Base-by-base conservation (phyloP, 164 flowering plant genomes). In the Platanus orientalis region DNA sequence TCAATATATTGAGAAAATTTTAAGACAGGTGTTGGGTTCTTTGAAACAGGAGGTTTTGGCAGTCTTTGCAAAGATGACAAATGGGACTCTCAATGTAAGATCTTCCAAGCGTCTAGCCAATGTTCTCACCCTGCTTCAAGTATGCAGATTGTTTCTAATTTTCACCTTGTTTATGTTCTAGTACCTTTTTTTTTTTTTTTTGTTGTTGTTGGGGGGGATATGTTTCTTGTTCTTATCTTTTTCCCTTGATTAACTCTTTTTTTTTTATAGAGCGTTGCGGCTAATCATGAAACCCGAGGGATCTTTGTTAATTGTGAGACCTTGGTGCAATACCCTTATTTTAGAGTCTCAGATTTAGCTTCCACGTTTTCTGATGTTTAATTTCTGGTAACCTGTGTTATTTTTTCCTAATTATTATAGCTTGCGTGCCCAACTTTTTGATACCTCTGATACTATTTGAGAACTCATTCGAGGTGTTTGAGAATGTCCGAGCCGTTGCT, bases 61-160 rank as follows among this genome's bases (percentile, higher is more conserved):
- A 17, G 70, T 71, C 39, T 71, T 54, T 48, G 7, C 53, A 57
- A 70, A 72, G 50, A 76, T 79, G 74, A 53, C 11, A 1, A 45
- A 62, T 44, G 67, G 69, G 16, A 61, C 28, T 57, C 62, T 67
- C 7, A 69, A 36, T 25, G 58, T 60, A 17, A 72, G 84, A 69
- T 64, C 75, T 25, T 54, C 68, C 39, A 79, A 63, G 62, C 73
- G 84, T 16, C 64, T 76, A 2, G 67, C 68, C 13, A 81, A 79
- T 77, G 84, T 81, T 34, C 76, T 81, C 66, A 81, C 79, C 28
- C 80, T 81, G 30, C 69, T 70, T 49, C 84, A 81, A 82, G 84
- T 76, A 50, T 6, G 28, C 26, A 6, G 6, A 2, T 63, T 57
- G 26, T 26, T 5, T 61, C 30, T 21, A 2, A 36, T 47, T 49